phyloP scores from a whole-genome alignment of 169 alveolate species.

The Ichthyophthirius multifiliis region DNA sequence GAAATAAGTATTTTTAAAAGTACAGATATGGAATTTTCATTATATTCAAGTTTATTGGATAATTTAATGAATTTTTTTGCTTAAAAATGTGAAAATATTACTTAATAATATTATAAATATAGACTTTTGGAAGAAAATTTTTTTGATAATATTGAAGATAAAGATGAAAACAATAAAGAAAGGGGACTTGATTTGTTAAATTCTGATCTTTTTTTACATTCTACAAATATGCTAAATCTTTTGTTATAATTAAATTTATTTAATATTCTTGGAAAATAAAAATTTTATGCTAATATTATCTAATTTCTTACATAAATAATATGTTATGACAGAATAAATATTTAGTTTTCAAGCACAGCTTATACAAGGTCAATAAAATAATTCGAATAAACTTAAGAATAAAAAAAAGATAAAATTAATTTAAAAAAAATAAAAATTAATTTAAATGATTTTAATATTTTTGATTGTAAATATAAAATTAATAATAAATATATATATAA shows the following conservation, averaged over 20 bases:
- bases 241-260: constrained; percentile 24
- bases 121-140: no score
- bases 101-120: no score
- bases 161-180: neutral
- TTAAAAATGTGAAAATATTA: no score
- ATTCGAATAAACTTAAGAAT: neutral
- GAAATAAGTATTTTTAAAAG: neutral
- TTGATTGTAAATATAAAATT: no score
- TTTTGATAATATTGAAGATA: no score
- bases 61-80: neutral
- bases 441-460: constrained; percentile 24
- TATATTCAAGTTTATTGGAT: neutral
- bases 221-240: constrained; percentile 18
- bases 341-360: neutral
- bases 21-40: neutral
- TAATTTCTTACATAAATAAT: constrained; percentile 4
- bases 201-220: constrained; percentile 16
- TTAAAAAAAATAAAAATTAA: neutral
- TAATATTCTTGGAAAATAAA: neutral
- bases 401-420: neutral
- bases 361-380: neutral
- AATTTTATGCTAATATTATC: constrained; percentile 3
- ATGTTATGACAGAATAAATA: constrained; percentile 20
- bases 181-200: constrained; percentile 1
- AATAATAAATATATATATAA: no score